phyloP scores from a whole-genome alignment of 352 stramenopile genomes.

The Achlya hypogyna region DNA sequence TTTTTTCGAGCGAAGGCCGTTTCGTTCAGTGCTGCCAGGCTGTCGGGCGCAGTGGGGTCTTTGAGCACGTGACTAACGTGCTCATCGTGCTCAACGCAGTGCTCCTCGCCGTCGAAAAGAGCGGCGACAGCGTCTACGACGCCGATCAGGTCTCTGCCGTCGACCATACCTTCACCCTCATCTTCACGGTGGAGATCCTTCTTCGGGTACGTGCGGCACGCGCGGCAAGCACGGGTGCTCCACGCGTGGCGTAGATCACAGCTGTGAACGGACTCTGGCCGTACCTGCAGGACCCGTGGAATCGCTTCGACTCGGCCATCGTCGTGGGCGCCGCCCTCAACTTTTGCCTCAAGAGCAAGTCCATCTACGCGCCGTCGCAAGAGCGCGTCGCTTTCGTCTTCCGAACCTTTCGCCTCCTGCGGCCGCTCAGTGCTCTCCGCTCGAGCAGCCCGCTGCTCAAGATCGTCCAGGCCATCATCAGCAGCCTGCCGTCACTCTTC shows the following conservation, averaged over 20 bases:
- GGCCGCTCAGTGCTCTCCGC: constrained; percentile 64
- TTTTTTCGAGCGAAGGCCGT: constrained; percentile 11
- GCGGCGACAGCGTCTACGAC: constrained; percentile 33
- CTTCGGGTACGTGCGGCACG: constrained; percentile 24
- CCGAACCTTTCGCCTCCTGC: constrained; percentile 64
- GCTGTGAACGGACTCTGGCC: constrained; percentile 41
- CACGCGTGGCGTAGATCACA: constrained; percentile 22
- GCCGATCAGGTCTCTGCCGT: background rate
- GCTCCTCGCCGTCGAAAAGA: constrained; percentile 53
- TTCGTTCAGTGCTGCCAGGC: background rate
- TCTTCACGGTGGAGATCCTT: constrained; percentile 64
- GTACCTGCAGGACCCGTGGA: constrained; percentile 76
- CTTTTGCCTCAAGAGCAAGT: constrained; percentile 46
- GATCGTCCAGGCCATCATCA: constrained; percentile 59
- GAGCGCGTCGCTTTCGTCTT: constrained; percentile 63
- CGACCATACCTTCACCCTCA: constrained; percentile 48
- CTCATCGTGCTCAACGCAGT: constrained; percentile 68
- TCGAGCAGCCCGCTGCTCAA: constrained; percentile 66
- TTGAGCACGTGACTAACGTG: constrained; percentile 71
- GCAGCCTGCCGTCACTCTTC: constrained; percentile 56
- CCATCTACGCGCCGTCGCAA: constrained; percentile 24
- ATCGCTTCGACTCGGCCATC: constrained; percentile 66
- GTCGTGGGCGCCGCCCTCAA: constrained; percentile 56
- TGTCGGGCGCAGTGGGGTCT: constrained; percentile 19
- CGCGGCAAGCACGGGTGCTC: background rate